Conservation (phyloP, 2,329 filamentous ascomycete species). For the Colletotrichum gloeosporioides region DNA sequence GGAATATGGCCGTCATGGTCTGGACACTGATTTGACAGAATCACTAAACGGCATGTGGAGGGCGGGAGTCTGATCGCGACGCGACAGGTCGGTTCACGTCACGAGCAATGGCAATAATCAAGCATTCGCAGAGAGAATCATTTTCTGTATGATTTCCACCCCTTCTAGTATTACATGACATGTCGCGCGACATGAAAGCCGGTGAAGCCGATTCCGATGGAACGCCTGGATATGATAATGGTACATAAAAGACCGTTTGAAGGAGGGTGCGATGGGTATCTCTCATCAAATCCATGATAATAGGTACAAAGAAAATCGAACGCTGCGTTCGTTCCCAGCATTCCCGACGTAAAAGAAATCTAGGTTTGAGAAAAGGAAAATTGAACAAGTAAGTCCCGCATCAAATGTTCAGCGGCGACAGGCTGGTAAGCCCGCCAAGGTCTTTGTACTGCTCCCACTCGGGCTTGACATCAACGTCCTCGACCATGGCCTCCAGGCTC, state of each 20-base stretch:
- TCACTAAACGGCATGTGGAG: neutral
- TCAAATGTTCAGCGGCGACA: slow-evolving; percentile 3
- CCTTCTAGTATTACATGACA: neutral
- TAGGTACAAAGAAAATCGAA: neutral
- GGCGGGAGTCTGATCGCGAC: neutral
- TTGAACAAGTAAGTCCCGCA: neutral
- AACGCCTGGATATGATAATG: neutral
- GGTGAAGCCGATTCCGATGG: neutral
- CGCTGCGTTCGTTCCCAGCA: neutral
- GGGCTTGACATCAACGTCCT: slow-evolving; percentile 31
- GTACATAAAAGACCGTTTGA: neutral
- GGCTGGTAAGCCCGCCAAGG: slow-evolving; percentile 46
- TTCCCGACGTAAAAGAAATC: neutral
- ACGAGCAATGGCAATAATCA: neutral
- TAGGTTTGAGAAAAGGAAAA: neutral
- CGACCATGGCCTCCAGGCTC: neutral
- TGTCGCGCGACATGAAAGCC: neutral
- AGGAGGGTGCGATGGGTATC: slow-evolving; percentile 18
- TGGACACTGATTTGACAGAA: neutral
- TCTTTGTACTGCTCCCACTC: slow-evolving; percentile 54
- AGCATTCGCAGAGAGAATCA: neutral
- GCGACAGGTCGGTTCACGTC: neutral
- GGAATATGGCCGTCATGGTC: neutral
- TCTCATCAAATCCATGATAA: slow-evolving; percentile 19
- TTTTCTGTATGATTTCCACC: neutral